Percentiles rank a stretch among this genome's conserved stretches.
Conservation (phyloP, 768 basidiomycete species). For the Boletus sp. region DNA sequence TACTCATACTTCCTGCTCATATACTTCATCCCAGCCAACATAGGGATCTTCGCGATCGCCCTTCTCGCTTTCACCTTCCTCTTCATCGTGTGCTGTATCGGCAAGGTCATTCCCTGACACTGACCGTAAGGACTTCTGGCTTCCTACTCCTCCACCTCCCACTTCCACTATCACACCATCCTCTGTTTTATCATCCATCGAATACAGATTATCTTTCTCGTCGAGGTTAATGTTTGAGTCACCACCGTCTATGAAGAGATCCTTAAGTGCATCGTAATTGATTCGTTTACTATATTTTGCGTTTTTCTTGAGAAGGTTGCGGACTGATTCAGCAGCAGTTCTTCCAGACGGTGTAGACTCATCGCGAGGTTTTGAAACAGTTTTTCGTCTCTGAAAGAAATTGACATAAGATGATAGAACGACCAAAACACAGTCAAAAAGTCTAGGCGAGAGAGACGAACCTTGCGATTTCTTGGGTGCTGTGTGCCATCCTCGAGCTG, state of each 20-base stretch:
- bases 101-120: slow-evolving; percentile 4
- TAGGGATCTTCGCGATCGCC: slow-evolving; percentile 34
- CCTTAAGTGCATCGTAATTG: slow-evolving; percentile 88
- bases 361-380: slow-evolving; percentile 64
- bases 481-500: slow-evolving; percentile 41
- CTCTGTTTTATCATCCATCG: slow-evolving; percentile 49
- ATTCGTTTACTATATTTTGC: slow-evolving; percentile 88
- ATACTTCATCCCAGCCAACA: slow-evolving; percentile 49
- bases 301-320: slow-evolving; percentile 73
- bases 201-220: slow-evolving; percentile 51
- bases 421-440: slow-evolving; percentile 16
- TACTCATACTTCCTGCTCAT: slow-evolving; percentile 66
- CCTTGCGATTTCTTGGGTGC: slow-evolving; percentile 69
- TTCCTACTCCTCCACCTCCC: slow-evolving; percentile 37
- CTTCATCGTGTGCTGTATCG: slow-evolving; percentile 7
- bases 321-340: slow-evolving; percentile 35
- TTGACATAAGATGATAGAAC: slow-evolving; percentile 6
- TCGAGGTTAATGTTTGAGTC: slow-evolving; percentile 30
- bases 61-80: slow-evolving; percentile 40
- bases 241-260: slow-evolving; percentile 59
- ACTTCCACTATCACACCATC: slow-evolving; percentile 41
- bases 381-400: slow-evolving; percentile 63
- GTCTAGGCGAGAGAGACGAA: slow-evolving; percentile 52
- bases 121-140: slow-evolving; percentile 35
- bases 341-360: slow-evolving; percentile 52